Base-by-base conservation (phyloP, 495 filamentous ascomycete genomes). In the Xylaria longipes region DNA sequence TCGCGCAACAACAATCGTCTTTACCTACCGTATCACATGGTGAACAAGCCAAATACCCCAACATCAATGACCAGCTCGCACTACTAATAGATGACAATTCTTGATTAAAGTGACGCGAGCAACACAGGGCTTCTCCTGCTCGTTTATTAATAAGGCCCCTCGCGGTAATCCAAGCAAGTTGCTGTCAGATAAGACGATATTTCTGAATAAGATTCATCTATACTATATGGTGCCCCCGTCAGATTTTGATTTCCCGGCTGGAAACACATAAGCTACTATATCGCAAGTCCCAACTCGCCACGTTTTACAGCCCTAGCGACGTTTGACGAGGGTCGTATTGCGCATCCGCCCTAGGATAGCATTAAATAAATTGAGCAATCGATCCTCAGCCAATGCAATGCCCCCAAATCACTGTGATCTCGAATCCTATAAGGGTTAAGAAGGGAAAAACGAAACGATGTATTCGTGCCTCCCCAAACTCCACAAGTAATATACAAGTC, bases 401-500 rank as follows among this genome's bases (percentile, higher is more conserved):
- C 17, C 31, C 27, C 2, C 27, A 12, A 2, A 17, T 31, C 52
- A 56, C 12, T 14, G 15, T 12, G 14, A 31, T 29, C 27, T 31
- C 22, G 2, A 12, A 56, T 12, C 20, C 27, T 12, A 31, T 11
- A 1, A 7, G 27, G 7, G 5, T 15, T 0, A 7, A 31, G 12
- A 56, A 50, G 46, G n/a, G 17, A 3, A 17, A 31, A 17, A 15
- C 2, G 27, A 46, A 14, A 27, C 52, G 46, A 56, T 27, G 7
- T 41, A 67, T 56, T 41, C 14, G 22, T 56, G 20, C 29, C 65
- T 54, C 46, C 17, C 46, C 2, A 43, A 54, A 67, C 48, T 35
- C 29, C 46, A 11, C 6, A 48, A 54, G 31, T 66, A 54, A 54
- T 52, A 33, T 52, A 66, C 43, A 66, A 25, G 39, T 65, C 41